A percentile compares a stretch with the other conserved stretches of the same genome.
Evolutionary conservation across 495 filamentous ascomycete genomes (phyloP).

Genomic region (Pyrenula aspistea): DNA sequence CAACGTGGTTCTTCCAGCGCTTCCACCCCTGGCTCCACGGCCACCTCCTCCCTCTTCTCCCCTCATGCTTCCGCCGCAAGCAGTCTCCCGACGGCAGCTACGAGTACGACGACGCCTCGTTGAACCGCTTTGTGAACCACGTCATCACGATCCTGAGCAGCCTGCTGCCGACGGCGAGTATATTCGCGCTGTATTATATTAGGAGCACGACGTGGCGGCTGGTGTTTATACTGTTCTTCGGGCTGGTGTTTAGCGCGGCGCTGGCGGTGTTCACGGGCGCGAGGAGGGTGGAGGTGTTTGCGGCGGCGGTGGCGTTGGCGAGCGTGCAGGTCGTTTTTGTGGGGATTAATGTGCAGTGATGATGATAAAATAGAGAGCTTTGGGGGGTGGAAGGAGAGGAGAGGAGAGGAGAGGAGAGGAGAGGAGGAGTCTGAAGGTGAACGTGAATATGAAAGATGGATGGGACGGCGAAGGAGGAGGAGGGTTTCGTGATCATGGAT

Average conservation of each 20-base stretch:
- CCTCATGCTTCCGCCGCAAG: background rate
- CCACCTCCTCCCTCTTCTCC: background rate
- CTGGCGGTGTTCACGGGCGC: conserved; percentile 18
- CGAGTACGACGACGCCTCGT: background rate
- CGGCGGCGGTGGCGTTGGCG: conserved; percentile 1
- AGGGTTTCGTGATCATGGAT: too few species aligned
- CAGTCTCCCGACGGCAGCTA: background rate
- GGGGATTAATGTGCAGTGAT: background rate
- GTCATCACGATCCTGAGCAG: conserved; percentile 14
- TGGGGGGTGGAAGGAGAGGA: too few species aligned
- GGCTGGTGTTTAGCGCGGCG: conserved; percentile 13
- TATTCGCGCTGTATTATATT: conserved; percentile 20
- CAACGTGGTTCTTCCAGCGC: background rate
- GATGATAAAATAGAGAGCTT: too few species aligned
- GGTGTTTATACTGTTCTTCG: conserved; percentile 18
- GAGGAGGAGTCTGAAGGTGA: too few species aligned
- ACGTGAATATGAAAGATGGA: too few species aligned
- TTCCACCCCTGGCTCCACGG: background rate
- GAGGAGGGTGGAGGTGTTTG: conserved; percentile 19
- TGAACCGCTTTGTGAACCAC: background rate
- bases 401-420: too few species aligned
- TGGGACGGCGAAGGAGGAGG: too few species aligned
- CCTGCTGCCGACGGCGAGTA: conserved; percentile 16
- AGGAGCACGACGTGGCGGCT: conserved; percentile 10
- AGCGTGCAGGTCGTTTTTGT: background rate